Conservation (phyloP, 2,329 filamentous ascomycete genomes). For the Dactylellina drechsleri region DNA sequence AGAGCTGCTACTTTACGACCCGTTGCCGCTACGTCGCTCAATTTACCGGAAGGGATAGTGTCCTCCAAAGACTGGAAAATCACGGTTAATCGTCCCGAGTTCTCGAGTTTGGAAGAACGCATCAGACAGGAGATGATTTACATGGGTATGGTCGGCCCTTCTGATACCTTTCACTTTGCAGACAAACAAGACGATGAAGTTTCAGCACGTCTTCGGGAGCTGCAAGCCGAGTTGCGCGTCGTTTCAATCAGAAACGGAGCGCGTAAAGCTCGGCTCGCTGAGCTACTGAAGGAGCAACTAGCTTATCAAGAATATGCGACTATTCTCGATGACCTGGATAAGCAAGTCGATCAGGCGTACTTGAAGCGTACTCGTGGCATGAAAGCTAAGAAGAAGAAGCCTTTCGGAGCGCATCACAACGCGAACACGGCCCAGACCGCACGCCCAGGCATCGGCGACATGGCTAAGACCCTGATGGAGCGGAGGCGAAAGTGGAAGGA, state of each 20-base stretch:
- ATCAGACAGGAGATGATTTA: conserved; percentile 90
- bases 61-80: conserved; percentile 73
- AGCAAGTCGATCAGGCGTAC: conserved; percentile 85
- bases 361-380: conserved; percentile 94
- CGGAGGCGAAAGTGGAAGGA: conserved; percentile 87
- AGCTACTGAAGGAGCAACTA: conserved; percentile 90
- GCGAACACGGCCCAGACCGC: conserved; percentile 69
- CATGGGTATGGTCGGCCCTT: conserved; percentile 82
- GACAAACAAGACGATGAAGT: conserved; percentile 94
- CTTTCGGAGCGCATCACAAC: conserved; percentile 74
- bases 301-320: conserved; percentile 96
- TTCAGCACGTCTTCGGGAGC: conserved; percentile 82
- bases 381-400: conserved; percentile 93
- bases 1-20: conserved; percentile 48
- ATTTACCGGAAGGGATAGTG: conserved; percentile 67
- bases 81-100: conserved; percentile 80
- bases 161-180: conserved; percentile 76
- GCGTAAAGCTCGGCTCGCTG: conserved; percentile 84
- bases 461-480: conserved; percentile 92
- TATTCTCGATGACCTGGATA: conserved; percentile 94
- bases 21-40: conserved; percentile 50
- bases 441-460: conserved; percentile 85
- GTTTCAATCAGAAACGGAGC: conserved; percentile 89
- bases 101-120: conserved; percentile 86
- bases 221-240: conserved; percentile 83